Evolutionary conservation across 2,329 filamentous ascomycete species (phyloP).

Genomic region (Zasmidium cellare): DNA sequence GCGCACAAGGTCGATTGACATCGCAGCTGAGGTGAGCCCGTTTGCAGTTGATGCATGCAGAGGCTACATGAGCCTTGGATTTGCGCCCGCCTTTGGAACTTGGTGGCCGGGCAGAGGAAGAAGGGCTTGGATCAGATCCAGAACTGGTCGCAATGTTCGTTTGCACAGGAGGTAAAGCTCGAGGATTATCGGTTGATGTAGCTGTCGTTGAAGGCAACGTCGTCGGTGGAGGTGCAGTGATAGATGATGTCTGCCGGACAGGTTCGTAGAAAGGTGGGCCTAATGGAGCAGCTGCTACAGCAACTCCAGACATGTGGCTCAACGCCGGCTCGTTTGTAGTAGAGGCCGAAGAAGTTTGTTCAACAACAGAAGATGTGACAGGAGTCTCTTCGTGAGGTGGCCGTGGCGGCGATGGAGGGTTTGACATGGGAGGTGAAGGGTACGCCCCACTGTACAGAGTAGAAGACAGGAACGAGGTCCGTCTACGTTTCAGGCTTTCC

Average conservation of each 20-base stretch:
- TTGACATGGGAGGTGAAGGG: slow-evolving; percentile 55
- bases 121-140: background rate
- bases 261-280: slow-evolving; percentile 14
- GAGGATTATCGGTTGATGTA: background rate
- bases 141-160: slow-evolving; percentile 24
- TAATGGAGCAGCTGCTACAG: slow-evolving; percentile 10
- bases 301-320: slow-evolving; percentile 20
- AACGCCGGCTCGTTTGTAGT: slow-evolving; percentile 1
- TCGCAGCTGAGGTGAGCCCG: slow-evolving; percentile 71
- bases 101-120: slow-evolving; percentile 7
- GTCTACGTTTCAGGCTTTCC: slow-evolving; percentile 21
- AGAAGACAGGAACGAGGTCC: slow-evolving; percentile 8
- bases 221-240: slow-evolving; percentile 4
- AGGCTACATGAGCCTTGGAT: slow-evolving; percentile 70
- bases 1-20: slow-evolving; percentile 72
- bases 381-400: slow-evolving; percentile 15
- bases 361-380: slow-evolving; percentile 1
- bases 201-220: slow-evolving; percentile 4
- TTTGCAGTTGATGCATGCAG: slow-evolving; percentile 83
- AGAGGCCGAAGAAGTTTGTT: slow-evolving; percentile 6
- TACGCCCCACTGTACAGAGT: slow-evolving; percentile 30
- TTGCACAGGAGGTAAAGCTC: too few relatives aligned
- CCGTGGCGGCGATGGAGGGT: slow-evolving; percentile 44
- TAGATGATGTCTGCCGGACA: background rate
- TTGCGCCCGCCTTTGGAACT: slow-evolving; percentile 27